Conservation (phyloP, 192 early-diverging fungal genomes). For the Umbelopsis ramanniana region DNA sequence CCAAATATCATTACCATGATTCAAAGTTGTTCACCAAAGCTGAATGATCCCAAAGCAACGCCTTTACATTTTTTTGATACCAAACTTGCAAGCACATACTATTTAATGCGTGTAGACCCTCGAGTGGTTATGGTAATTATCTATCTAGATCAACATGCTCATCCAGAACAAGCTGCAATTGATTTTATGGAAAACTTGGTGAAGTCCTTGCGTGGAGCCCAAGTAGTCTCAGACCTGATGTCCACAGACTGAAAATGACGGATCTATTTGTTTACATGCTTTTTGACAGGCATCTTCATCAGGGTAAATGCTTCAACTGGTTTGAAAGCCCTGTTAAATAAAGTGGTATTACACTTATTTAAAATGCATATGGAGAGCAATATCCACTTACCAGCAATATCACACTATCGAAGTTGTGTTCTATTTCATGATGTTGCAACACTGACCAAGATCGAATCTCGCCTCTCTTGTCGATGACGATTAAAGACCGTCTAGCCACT, state of each 20-base stretch:
- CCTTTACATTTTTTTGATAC: constrained; percentile 54
- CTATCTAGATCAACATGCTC: constrained; percentile 50
- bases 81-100: constrained; percentile 55
- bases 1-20: constrained; percentile 61
- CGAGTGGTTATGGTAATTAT: constrained; percentile 56
- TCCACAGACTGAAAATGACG: constrained; percentile 22
- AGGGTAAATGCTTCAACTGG: constrained; percentile 19
- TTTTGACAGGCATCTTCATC: neutral
- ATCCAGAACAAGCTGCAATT: constrained; percentile 47
- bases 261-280: neutral
- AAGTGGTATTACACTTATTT: neutral
- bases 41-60: constrained; percentile 39
- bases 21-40: constrained; percentile 44
- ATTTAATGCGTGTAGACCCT: constrained; percentile 49
- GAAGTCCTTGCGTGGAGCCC: constrained; percentile 27
- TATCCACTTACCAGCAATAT: constrained; percentile 13
- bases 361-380: neutral
- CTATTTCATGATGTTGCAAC: constrained; percentile 29
- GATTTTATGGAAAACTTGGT: constrained; percentile 47
- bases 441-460: constrained; percentile 30
- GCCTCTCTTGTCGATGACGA: constrained; percentile 26
- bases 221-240: constrained; percentile 36
- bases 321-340: neutral
- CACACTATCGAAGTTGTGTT: constrained; percentile 33
- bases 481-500: constrained; percentile 19